phyloP scores from a whole-genome alignment of 139 green algal species.

The Chlamydomonas schloesseri region DNA sequence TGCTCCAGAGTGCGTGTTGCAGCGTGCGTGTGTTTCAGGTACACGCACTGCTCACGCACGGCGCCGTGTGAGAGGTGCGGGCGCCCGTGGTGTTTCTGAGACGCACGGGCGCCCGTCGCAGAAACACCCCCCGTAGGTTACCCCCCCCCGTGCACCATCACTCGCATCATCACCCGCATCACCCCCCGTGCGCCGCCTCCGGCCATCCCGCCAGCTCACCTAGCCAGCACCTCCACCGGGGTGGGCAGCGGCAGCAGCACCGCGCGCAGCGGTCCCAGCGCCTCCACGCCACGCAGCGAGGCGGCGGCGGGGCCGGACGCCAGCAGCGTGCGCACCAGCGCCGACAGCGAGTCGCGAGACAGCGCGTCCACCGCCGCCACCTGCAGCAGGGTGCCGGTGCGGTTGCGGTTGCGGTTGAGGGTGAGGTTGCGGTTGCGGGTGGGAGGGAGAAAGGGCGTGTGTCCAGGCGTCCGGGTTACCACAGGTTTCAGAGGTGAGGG shows the following conservation, averaged over 20 bases:
- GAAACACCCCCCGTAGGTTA: too few relatives aligned
- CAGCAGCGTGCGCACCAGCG: conserved; percentile 43
- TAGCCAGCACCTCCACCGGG: conserved; percentile 46
- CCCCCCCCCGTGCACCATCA: too few relatives aligned
- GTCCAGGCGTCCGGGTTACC: not conserved
- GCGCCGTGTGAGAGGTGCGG: too few relatives aligned
- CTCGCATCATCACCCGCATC: not conserved
- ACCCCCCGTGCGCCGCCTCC: not conserved
- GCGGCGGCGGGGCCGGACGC: conserved; percentile 7
- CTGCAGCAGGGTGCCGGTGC: not conserved
- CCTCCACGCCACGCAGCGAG: conserved; percentile 27
- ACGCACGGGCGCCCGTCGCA: too few relatives aligned
- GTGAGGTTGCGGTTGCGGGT: not conserved
- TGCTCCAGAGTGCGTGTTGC: too few relatives aligned
- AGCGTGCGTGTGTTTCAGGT: too few relatives aligned
- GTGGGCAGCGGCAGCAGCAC: conserved; percentile 66
- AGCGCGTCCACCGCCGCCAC: conserved; percentile 75
- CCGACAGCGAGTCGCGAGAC: conserved; percentile 53
- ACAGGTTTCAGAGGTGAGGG: not conserved
- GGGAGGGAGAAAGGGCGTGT: not conserved
- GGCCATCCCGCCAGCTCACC: not conserved
- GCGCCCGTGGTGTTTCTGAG: too few relatives aligned
- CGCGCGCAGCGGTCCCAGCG: conserved; percentile 62
- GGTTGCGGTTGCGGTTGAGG: too few relatives aligned
- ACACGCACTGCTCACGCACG: too few relatives aligned